Percentiles rank a stretch among this genome's conserved stretches.
Evolutionary conservation across 2,329 filamentous ascomycete genomes (phyloP).

Genomic region (Hypoxylon sp.): DNA sequence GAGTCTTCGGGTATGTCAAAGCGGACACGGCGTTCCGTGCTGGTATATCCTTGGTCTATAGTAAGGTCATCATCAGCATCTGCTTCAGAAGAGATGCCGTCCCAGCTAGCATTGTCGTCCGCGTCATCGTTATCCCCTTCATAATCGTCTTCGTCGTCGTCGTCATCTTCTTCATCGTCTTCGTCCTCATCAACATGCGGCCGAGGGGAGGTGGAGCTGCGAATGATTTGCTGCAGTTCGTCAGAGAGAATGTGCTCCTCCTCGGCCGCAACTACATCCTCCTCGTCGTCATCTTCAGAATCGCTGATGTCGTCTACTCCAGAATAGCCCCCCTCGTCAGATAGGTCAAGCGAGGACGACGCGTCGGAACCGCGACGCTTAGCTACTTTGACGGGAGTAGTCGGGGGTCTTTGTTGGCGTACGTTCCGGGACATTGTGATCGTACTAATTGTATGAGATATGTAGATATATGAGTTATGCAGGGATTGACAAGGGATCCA

Average conservation of each 20-base stretch:
- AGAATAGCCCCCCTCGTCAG: constrained; percentile 79
- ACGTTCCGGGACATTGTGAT: constrained; percentile 68
- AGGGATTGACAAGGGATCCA: constrained; percentile 48
- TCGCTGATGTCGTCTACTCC: constrained; percentile 85
- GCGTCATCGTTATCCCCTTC: constrained; percentile 56
- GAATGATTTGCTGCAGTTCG: constrained; percentile 57
- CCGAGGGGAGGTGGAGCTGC: constrained; percentile 67
- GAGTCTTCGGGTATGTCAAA: constrained; percentile 78
- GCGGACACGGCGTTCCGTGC: constrained; percentile 76
- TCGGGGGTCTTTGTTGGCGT: constrained; percentile 61
- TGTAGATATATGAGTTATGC: constrained; percentile 43
- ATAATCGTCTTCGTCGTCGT: constrained; percentile 60
- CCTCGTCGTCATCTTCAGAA: constrained; percentile 82
- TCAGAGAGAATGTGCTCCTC: constrained; percentile 78
- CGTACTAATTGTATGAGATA: constrained; percentile 45
- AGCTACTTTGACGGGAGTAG: constrained; percentile 61
- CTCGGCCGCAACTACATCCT: constrained; percentile 83
- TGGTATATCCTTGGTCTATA: constrained; percentile 49
- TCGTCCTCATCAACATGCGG: constrained; percentile 60
- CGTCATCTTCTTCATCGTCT: constrained; percentile 59
- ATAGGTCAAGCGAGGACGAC: constrained; percentile 71
- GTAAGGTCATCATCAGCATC: constrained; percentile 60
- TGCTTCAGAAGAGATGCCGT: constrained; percentile 65
- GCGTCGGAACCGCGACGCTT: constrained; percentile 67
- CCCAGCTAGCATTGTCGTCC: constrained; percentile 68